Evolutionary conservation across 2,329 filamentous ascomycete species (phyloP).

Genomic region (Thermothelomyces thermophilus): DNA sequence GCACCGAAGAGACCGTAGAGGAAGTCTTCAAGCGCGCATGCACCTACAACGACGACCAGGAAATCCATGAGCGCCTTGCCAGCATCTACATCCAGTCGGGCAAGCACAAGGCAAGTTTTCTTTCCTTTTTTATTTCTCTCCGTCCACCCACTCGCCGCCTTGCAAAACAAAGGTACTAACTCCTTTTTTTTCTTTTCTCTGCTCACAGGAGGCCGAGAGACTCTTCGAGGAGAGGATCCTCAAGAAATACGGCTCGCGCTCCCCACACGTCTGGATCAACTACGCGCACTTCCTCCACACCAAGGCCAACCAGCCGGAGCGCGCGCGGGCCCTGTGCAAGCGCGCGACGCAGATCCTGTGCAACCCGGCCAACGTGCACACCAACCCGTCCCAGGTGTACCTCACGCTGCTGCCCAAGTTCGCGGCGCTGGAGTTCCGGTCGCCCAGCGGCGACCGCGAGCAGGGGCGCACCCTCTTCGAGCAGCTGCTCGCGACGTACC

Average conservation of each 20-base stretch:
- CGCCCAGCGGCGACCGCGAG: slow-evolving; percentile 74
- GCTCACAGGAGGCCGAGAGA: slow-evolving; percentile 69
- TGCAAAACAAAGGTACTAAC: neutral
- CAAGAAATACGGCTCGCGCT: slow-evolving; percentile 81
- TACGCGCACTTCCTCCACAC: slow-evolving; percentile 91
- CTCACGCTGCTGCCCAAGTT: slow-evolving; percentile 78
- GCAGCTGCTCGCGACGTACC: slow-evolving; percentile 73
- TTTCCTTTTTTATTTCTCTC: neutral
- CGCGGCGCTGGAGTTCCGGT: slow-evolving; percentile 85
- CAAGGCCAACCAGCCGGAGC: slow-evolving; percentile 60
- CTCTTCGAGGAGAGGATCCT: slow-evolving; percentile 73
- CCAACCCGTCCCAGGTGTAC: slow-evolving; percentile 44
- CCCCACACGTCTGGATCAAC: slow-evolving; percentile 81
- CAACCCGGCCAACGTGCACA: slow-evolving; percentile 34
- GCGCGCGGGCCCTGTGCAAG: slow-evolving; percentile 68
- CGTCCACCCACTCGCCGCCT: neutral
- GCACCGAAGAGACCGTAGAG: slow-evolving; percentile 73
- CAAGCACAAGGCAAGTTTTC: slow-evolving; percentile 64
- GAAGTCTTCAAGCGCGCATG: slow-evolving; percentile 87
- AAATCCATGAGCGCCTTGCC: slow-evolving; percentile 80
- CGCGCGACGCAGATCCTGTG: slow-evolving; percentile 82
- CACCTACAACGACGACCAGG: slow-evolving; percentile 86
- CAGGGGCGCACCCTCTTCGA: slow-evolving; percentile 93
- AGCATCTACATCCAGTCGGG: slow-evolving; percentile 93
- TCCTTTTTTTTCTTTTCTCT: neutral